Evolutionary conservation across 2,329 filamentous ascomycete genomes (phyloP), one percentile per base, ranked within the genome.

Genomic region (Trichoderma endophyticum): DNA sequence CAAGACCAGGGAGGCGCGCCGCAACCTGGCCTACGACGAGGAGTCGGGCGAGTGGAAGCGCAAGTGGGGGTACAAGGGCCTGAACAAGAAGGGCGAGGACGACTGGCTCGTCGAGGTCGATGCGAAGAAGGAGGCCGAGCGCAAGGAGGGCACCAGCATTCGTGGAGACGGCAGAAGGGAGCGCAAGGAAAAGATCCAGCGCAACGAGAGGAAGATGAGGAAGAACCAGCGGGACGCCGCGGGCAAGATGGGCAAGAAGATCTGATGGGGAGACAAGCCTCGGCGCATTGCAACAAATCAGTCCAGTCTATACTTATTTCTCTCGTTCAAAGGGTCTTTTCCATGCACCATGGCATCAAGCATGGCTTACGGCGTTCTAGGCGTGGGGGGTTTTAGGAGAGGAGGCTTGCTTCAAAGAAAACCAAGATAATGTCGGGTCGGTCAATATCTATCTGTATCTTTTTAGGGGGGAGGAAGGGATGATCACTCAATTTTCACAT

Each of bases 91-190:
- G 73, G 92, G 89, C 24, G 91, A 97, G 82, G 86, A 90, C 75
- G 91, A 97, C 78, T 97, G 95, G 93, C 85, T 98, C 76, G 93
- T 98, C 72, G 96, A 98, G 88, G 91, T 99, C 69, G 92, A 97
- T 79, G 89, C 92, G 81, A 89, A 91, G 81, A 90, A 89, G 79
- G 91, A 93, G 83, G 86, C 84, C 51, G 84, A 86, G 79, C 83
- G 83, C 64, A 89, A 92, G 82, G 87, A 91, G 75, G 90, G 88
- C 7, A 89, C 88, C 75, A 89, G 85, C 73, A 84, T 89, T 73
- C 84, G 85, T 70, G 89, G 88, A 72, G 91, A 88, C 79, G 89
- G 89, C 75, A 87, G 89, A 80, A 87, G 83, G 78, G 90, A 86
- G 81, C 87, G 88, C 69, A 87, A 88, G 77, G 93, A 95, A 82